A percentile compares a stretch with the other conserved stretches of the same genome.
Conservation (phyloP, 2,329 filamentous ascomycete genomes). For the Acephala macrosclerotiorum region DNA sequence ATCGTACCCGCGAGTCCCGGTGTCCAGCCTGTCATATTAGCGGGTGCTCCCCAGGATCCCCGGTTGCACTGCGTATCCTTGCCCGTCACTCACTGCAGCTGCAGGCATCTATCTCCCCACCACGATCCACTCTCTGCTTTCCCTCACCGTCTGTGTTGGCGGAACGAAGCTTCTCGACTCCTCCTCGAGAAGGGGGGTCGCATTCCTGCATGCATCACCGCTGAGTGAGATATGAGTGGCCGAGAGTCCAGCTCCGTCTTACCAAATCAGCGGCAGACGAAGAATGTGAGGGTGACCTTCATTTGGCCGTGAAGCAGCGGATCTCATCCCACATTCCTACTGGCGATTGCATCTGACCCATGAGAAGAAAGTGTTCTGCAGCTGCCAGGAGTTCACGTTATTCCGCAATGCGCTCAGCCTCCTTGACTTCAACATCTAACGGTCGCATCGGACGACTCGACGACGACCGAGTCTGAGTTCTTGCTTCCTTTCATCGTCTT, state of each 20-base stretch:
- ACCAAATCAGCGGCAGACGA: conserved; percentile 1
- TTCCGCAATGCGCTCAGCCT: conserved; percentile 23
- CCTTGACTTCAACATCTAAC: conserved; percentile 16
- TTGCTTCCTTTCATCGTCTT: conserved; percentile 29
- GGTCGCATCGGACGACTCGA: conserved; percentile 9
- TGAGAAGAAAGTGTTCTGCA: conserved; percentile 7
- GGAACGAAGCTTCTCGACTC: background rate
- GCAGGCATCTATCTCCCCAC: background rate
- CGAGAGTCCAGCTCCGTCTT: conserved; percentile 11
- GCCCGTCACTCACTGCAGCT: background rate
- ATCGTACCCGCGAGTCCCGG: no score
- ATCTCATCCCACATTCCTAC: conserved; percentile 17
- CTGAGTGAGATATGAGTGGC: conserved; percentile 3
- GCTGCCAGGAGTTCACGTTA: conserved; percentile 10
- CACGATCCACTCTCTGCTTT: conserved; percentile 6
- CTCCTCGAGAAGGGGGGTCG: conserved; percentile 10
- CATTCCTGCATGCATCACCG: conserved; percentile 13
- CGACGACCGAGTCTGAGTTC: background rate
- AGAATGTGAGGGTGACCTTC: conserved; percentile 9
- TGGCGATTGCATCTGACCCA: conserved; percentile 16
- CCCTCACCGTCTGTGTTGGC: conserved; percentile 10
- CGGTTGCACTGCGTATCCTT: background rate
- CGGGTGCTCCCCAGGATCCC: conserved; percentile 8
- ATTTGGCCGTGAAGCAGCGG: conserved; percentile 9
- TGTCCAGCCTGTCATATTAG: conserved; percentile 9